These are phyloP conservation scores for Pseudogymnoascus sp. DNA, from an alignment of 2,329 filamentous ascomycete species.

Conservation along the genomic window DNA sequence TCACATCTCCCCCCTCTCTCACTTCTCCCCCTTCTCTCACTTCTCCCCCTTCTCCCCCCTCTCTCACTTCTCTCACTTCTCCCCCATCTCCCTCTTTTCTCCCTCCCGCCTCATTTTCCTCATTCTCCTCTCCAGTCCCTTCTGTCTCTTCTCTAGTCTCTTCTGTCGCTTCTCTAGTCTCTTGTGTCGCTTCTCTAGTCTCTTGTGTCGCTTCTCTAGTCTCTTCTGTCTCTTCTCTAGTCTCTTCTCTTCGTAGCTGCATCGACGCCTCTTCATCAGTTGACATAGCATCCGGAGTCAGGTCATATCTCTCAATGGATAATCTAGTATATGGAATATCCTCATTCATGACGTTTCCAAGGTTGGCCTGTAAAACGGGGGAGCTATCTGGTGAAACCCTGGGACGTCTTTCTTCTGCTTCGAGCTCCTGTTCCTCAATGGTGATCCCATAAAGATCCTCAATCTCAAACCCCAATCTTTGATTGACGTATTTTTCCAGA, in stretches of 20 bases:
- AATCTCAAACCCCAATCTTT: not conserved
- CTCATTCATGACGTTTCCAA: not conserved
- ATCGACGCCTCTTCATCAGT: not conserved
- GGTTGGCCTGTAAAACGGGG: not conserved
- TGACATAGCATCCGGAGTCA: not conserved
- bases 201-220: not conserved
- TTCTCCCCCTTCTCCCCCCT: not conserved
- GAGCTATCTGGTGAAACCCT: not conserved
- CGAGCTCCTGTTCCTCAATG: not conserved
- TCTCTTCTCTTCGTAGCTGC: not conserved
- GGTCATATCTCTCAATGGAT: not conserved
- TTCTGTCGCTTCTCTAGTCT: not conserved
- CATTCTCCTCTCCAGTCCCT: not conserved
- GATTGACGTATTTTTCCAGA: not conserved
- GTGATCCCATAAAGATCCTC: not conserved
- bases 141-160: not conserved
- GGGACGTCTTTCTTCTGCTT: not conserved
- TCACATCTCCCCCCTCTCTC: not conserved
- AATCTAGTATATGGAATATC: not conserved
- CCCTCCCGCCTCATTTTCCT: not conserved
- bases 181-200: not conserved
- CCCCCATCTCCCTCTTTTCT: not conserved
- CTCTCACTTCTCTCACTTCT: not conserved
- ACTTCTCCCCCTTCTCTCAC: not conserved
- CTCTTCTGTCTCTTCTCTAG: not conserved